phyloP scores from a whole-genome alignment of 345 rosid genomes.

The Combretum micranthum region DNA sequence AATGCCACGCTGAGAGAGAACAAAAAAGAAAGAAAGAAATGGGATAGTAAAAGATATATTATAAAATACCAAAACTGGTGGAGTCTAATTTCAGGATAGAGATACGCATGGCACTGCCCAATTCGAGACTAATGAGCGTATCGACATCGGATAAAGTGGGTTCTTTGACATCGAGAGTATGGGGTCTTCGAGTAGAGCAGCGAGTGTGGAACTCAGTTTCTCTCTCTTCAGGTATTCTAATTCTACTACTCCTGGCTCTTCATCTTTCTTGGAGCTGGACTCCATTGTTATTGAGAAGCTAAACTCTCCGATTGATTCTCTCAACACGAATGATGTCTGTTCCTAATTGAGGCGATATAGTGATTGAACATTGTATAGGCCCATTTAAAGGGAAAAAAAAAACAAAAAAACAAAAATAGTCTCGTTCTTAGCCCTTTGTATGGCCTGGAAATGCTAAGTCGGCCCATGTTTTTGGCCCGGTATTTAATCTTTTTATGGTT shows the following conservation, averaged over 20 bases:
- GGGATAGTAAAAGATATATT: too few relatives aligned
- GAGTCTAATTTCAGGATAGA: slow-evolving; percentile 68
- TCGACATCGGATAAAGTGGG: slow-evolving; percentile 73
- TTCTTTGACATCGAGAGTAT: slow-evolving; percentile 68
- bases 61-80: slow-evolving; percentile 48
- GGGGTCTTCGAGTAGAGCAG: slow-evolving; percentile 75
- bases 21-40: background rate
- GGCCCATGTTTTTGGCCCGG: too few relatives aligned
- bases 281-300: slow-evolving; percentile 20
- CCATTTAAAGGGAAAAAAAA: too few relatives aligned
- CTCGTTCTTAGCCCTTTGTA: too few relatives aligned
- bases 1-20: slow-evolving; percentile 17
- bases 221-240: slow-evolving; percentile 49
- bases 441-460: too few relatives aligned
- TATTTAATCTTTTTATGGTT: too few relatives aligned
- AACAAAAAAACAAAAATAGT: too few relatives aligned
- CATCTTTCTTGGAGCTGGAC: slow-evolving; percentile 24
- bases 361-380: too few relatives aligned
- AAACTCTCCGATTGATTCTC: too few relatives aligned
- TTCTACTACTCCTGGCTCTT: slow-evolving; percentile 34
- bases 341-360: too few relatives aligned
- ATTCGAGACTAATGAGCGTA: slow-evolving; percentile 72
- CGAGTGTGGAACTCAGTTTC: slow-evolving; percentile 49
- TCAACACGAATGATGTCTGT: too few relatives aligned
- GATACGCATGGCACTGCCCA: slow-evolving; percentile 94